Evolutionary conservation across 176 grass and related monocot species (phyloP).

Genomic region (Musa itinerans): DNA sequence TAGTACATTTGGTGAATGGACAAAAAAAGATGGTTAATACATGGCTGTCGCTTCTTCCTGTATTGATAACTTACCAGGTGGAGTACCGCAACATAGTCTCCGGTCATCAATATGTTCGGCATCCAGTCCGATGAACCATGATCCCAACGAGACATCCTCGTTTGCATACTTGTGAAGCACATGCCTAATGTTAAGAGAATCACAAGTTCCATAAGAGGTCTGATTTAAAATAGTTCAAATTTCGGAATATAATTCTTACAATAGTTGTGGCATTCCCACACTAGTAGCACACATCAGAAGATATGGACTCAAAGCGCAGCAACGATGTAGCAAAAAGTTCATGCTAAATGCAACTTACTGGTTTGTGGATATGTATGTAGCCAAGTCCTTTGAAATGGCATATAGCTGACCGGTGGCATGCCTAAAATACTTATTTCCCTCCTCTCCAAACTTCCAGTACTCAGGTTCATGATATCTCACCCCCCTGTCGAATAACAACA

Average conservation of each 20-base stretch:
- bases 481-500: slow-evolving; percentile 19
- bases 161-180: slow-evolving; percentile 72
- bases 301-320: no score
- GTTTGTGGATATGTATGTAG: slow-evolving; percentile 37
- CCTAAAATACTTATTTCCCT: slow-evolving; percentile 44
- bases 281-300: no score
- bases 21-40: no score
- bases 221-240: background rate
- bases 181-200: slow-evolving; percentile 34
- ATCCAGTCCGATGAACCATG: slow-evolving; percentile 67
- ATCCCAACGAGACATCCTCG: slow-evolving; percentile 58
- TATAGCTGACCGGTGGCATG: slow-evolving; percentile 46
- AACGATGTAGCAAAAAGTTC: background rate
- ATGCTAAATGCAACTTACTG: slow-evolving; percentile 13
- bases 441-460: slow-evolving; percentile 44
- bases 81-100: slow-evolving; percentile 48
- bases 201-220: background rate
- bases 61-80: slow-evolving; percentile 28
- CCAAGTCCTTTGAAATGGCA: slow-evolving; percentile 44
- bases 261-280: background rate
- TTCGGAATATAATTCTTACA: background rate
- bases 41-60: no score
- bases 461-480: slow-evolving; percentile 48
- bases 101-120: slow-evolving; percentile 54
- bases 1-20: no score